Base-by-base conservation (phyloP, 2,329 filamentous ascomycete species). In the Cercospora zeae-maydis region DNA sequence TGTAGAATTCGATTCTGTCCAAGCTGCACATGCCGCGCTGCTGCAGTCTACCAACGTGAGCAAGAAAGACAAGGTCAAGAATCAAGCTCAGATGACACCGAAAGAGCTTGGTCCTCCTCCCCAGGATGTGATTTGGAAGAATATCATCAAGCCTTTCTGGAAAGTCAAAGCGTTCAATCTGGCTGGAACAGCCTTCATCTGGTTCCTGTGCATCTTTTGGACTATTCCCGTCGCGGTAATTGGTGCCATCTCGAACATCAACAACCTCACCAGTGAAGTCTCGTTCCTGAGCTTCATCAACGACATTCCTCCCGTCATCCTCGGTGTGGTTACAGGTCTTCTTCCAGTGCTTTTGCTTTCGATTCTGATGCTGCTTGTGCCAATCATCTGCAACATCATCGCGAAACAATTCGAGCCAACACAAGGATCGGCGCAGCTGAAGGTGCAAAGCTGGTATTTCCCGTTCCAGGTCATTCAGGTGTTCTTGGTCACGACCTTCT, bases 1-100 rank as follows among this genome's bases (percentile, higher is more conserved):
- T 73, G 84, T 98, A 66, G 92, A 97, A 75, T 98, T 97, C 71
- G 83, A 86, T 65, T 86, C 83, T 2, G 92, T 96, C 75, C 85
- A 87, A 61, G 88, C 89, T 62, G 93, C 93, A 9, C 92, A 97
- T 75, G 83, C 86, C 54, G 93, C 93, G 14, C 91, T 86, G 77
- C 90, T 96, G 19, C 21, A 39, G 75, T 47, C 65, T 36, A 42
- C 65, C 39, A 39, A 37, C 4, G 16, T 53, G 0, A 34, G 49
- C 16, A 58, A 56, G 16, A 59, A 59, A 45, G 52, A 56, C 8
- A 64, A 62, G 62, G 58, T 56, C 19, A 66, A 71, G 51, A 63
- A 62, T 42, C 37, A 58, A 14, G 7, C 49, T 30, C 69, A 72
- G 16, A 59, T 63, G 67, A 68, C 72, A 33, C 75, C 78, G 14